Base-by-base conservation (phyloP, 1,139 yeast species). In the Scheffersomyces illinoinensis region DNA sequence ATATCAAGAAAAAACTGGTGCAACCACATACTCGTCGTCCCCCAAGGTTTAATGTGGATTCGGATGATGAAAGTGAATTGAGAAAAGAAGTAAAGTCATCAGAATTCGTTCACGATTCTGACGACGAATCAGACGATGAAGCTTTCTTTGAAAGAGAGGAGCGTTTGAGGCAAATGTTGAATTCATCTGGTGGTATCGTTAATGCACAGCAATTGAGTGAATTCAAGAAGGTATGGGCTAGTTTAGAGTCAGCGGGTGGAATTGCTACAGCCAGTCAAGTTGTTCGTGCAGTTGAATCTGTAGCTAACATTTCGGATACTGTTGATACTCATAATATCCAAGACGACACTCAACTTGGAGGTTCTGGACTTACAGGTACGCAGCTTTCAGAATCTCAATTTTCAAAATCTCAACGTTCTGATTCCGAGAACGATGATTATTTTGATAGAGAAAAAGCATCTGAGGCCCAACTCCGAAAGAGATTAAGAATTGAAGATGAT, bases 51-150 rank as follows among this genome's bases (percentile, higher is more conserved):
- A 55, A 61, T 24, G 67, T 69, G 18, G 63, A 58, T 26, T 67
- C 72, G 2, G 75, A 70, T 47, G 71, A 69, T 47, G 71, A 66
- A 52, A 58, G 56, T 1, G 59, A 61, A 3, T 51, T 54, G 17
- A 61, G 63, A 8, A 60, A 55, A 33, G 64, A 68, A 2, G 55
- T 73, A 39, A 75, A 78, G 56, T 85, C 89, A 0, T 73, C 87
- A 2, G 88, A 85, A 61, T 85, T 75, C 64, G 83, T 90, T 53
- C 78, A 78, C 59, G 88, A 83, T 57, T 87, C 91, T 0, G 93
- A 89, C 67, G 92, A 89, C 65, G 89, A 85, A 23, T 81, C 86
- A 3, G 92, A 88, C 63, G 86, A 79, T 19, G 93, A 88, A 58
- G 77, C 68, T 33, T 89, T 90, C 69, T 90, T 84, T 67, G 87